Conservation (phyloP, 2,329 filamentous ascomycete species). For the Verticillium tricorpus region DNA sequence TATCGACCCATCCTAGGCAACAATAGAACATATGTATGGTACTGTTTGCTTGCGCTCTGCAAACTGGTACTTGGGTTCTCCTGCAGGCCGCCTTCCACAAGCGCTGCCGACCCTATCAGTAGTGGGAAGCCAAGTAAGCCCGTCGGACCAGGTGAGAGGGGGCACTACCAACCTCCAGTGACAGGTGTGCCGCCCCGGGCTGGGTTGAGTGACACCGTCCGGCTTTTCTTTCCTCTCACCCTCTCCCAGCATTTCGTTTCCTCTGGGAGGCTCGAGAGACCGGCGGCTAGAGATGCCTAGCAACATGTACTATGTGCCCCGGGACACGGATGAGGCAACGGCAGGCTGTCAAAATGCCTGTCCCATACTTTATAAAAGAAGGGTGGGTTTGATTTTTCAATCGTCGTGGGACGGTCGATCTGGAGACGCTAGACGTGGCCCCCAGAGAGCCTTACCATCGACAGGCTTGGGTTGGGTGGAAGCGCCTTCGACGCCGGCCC, state of each 20-base stretch:
- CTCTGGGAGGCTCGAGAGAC: background rate
- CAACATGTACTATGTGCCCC: background rate
- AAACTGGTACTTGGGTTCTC: background rate
- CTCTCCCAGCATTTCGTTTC: background rate
- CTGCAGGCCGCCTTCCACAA: constrained; percentile 10
- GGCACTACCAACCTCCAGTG: constrained; percentile 4
- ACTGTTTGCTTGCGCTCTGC: constrained; percentile 7
- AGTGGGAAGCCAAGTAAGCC: background rate
- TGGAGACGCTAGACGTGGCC: too few species aligned
- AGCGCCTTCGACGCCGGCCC: too few species aligned
- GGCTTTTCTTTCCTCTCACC: background rate
- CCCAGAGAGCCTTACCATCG: too few species aligned
- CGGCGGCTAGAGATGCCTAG: background rate
- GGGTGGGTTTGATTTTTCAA: too few species aligned
- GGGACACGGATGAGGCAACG: background rate
- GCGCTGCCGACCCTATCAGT: background rate
- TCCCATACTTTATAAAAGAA: background rate
- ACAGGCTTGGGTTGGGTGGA: too few species aligned
- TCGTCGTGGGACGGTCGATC: too few species aligned
- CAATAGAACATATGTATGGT: background rate
- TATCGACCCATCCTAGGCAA: background rate
- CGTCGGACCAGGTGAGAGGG: background rate
- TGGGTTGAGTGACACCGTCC: background rate
- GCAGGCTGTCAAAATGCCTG: background rate
- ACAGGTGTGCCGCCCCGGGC: constrained; percentile 1